These are phyloP conservation scores for Ogataea salicorniae DNA, from an alignment of 805 yeast species.

Conservation along the genomic window DNA sequence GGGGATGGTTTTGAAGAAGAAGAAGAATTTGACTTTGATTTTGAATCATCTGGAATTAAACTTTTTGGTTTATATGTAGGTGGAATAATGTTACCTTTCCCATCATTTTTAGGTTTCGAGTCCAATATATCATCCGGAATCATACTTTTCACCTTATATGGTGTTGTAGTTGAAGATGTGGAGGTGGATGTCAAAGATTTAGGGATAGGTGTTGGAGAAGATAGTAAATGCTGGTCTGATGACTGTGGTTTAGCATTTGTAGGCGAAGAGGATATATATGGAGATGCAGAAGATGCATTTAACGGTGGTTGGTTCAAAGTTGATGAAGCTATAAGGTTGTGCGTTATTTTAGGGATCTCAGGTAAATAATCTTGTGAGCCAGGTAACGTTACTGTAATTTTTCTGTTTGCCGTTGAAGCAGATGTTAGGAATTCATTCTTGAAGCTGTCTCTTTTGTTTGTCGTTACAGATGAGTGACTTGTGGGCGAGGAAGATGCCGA, in stretches of 20 bases:
- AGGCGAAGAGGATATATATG: too few relatives aligned
- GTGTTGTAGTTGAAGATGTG: not conserved
- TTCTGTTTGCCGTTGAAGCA: not conserved
- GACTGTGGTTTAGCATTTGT: not conserved
- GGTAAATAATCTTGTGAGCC: constrained; percentile 1
- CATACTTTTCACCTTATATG: constrained; percentile 12
- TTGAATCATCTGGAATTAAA: not conserved
- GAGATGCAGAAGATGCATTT: too few relatives aligned
- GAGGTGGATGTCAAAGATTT: not conserved
- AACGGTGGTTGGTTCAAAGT: not conserved
- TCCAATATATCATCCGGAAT: constrained; percentile 11
- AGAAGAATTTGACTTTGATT: not conserved
- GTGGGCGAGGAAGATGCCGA: not conserved
- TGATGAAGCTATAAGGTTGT: not conserved
- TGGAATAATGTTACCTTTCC: not conserved
- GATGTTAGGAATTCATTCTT: not conserved
- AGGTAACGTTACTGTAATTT: constrained; percentile 5
- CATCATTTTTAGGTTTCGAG: not conserved
- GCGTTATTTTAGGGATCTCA: not conserved
- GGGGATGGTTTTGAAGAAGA: not conserved
- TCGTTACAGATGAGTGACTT: not conserved
- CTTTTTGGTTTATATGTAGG: not conserved
- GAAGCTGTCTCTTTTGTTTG: not conserved
- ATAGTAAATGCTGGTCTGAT: not conserved
- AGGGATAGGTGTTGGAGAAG: not conserved